A percentile compares a stretch with the other conserved stretches of the same genome.
These are phyloP conservation scores for Lodderomyces oxycetoniae DNA, from an alignment of 1,139 yeast genomes.

Conservation along the genomic window DNA sequence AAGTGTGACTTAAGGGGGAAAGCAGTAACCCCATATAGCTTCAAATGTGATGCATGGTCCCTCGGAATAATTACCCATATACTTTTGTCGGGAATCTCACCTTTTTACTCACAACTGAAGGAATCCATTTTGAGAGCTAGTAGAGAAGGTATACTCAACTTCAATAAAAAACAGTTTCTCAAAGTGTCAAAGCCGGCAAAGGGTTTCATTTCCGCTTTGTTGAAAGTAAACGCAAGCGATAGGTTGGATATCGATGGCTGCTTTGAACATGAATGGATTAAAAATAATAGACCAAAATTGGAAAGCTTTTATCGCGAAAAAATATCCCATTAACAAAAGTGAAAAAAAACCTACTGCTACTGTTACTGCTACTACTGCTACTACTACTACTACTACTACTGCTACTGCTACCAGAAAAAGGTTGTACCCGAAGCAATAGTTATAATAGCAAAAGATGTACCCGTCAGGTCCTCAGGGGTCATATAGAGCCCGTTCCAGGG, in stretches of 20 bases:
- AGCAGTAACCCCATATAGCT: constrained; percentile 37
- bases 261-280: constrained; percentile 44
- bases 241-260: constrained; percentile 31
- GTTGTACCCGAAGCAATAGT: too few relatives aligned
- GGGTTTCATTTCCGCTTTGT: constrained; percentile 36
- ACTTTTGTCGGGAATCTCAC: constrained; percentile 55
- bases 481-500: too few relatives aligned
- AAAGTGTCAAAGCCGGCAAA: constrained; percentile 37
- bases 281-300: constrained; percentile 13
- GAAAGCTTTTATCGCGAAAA: constrained; percentile 15
- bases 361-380: too few relatives aligned
- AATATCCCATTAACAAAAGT: constrained; percentile 6
- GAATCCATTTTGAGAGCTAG: constrained; percentile 36
- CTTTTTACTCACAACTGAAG: constrained; percentile 47
- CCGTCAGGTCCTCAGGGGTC: too few relatives aligned
- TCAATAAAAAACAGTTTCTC: constrained; percentile 38
- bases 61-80: constrained; percentile 57
- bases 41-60: constrained; percentile 66
- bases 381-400: too few relatives aligned
- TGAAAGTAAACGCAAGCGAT: constrained; percentile 32
- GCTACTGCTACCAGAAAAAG: too few relatives aligned
- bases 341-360: constrained; percentile 2
- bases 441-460: too few relatives aligned
- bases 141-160: constrained; percentile 35
- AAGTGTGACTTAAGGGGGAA: constrained; percentile 9